Evolutionary conservation across 2,329 filamentous ascomycete species (phyloP), one percentile per base, ranked within the genome.

Genomic region (Neofusicoccum umdonicola): DNA sequence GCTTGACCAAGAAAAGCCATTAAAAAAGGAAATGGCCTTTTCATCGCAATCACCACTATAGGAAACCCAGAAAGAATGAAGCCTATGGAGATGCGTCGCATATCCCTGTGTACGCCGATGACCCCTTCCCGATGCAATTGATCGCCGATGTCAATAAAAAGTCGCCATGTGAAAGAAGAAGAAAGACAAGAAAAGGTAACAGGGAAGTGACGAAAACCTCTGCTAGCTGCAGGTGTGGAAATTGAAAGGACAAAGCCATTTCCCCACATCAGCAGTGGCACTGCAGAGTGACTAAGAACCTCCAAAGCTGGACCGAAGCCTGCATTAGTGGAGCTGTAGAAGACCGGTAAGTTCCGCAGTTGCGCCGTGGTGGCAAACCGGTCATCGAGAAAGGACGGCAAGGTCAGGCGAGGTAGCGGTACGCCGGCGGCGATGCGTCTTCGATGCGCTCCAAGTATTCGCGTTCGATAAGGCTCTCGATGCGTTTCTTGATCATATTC

Each of bases 391-490:
- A 5, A 6, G 15, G 7, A 13, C 5, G 19, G 41, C 42, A 37
- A 47, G 41, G 39, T 78, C 79, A 93, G 31, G 90, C 90, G 42
- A 93, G 76, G 70, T 93, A 93, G 67, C 85, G 83, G 75, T 93
- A 93, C 11, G 84, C 84, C 39, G 90, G 85, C 5, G 85, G 69
- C 35, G 83, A 73, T 8, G 81, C 84, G 9, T 87, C 84, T n/a
- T 92, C 90, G 13, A 90, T 83, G 3, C 91, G 85, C 78, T 93
- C 90, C 19, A 94, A 80, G 69, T 93, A 94, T 73, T 94, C 91
- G 67, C 90, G 84, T 66, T 87, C 85, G 58, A 94, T 91, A 57
- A 94, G 80, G 67, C 88, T 88, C 74, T 93, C 91, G 66, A 94
- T 89, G n/a, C 88, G 87, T 74, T 87, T 89, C 82, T 94, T 94